A percentile compares a stretch with the other conserved stretches of the same genome.
Evolutionary conservation across 371 early-diverging fungal species (phyloP).

Genomic region (Apophysomyces variabilis): DNA sequence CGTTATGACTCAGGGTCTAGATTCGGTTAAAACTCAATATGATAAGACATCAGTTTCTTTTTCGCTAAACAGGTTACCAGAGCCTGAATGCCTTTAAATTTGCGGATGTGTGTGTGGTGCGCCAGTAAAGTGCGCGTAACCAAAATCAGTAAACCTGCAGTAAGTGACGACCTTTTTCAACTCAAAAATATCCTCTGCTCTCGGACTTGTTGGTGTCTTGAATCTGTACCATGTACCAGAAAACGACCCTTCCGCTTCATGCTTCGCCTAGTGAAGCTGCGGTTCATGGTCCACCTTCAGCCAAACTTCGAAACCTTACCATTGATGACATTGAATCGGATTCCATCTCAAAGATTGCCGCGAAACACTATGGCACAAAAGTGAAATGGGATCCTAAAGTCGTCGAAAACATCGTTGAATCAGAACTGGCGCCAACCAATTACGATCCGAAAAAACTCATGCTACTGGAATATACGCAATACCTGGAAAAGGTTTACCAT

Average conservation of each 20-base stretch:
- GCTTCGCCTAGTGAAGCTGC: slow-evolving; percentile 49
- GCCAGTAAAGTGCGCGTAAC: neutral
- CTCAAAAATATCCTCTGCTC: no score
- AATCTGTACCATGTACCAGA: slow-evolving; percentile 36
- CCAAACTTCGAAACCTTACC: slow-evolving; percentile 40
- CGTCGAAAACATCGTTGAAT: slow-evolving; percentile 62
- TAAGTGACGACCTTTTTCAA: neutral
- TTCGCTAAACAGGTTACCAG: no score
- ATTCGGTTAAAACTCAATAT: no score
- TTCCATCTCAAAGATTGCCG: slow-evolving; percentile 57
- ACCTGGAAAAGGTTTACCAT: slow-evolving; percentile 74
- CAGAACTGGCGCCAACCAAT: slow-evolving; percentile 57
- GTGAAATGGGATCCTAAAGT: slow-evolving; percentile 55
- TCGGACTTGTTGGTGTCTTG: neutral
- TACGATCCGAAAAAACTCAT: slow-evolving; percentile 62
- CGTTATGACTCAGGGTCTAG: no score
- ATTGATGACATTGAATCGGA: slow-evolving; percentile 62
- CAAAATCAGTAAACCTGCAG: no score
- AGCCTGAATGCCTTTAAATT: no score
- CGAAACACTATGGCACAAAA: slow-evolving; percentile 42
- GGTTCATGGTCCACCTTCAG: slow-evolving; percentile 34
- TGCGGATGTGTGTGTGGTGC: neutral
- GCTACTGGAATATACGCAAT: slow-evolving; percentile 77
- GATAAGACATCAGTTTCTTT: no score
- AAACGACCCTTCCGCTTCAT: slow-evolving; percentile 52